phyloP scores from a whole-genome alignment of 2,329 filamentous ascomycete species.

The Talaromyces sp. region DNA sequence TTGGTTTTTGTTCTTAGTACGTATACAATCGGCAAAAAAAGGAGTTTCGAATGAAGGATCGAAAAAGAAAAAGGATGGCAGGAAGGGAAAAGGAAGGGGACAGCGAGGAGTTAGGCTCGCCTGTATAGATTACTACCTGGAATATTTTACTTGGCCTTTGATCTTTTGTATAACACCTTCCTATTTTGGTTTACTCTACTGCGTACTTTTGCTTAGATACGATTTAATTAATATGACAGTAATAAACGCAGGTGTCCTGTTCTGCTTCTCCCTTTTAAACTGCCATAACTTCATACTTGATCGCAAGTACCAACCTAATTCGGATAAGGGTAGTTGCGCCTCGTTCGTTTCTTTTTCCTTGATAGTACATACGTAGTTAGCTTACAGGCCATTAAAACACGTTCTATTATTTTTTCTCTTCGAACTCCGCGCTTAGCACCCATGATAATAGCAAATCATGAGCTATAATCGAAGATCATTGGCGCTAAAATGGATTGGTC shows the following conservation, averaged over 20 bases:
- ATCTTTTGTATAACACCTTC: background rate
- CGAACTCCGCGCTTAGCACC: slow-evolving; percentile 3
- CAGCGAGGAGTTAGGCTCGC: background rate
- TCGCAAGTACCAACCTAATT: slow-evolving; percentile 12
- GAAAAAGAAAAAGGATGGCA: background rate
- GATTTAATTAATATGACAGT: background rate
- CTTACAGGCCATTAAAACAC: background rate
- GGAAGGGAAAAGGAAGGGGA: background rate
- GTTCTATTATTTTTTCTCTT: background rate
- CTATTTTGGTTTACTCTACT: background rate
- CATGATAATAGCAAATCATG: slow-evolving; percentile 3
- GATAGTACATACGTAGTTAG: background rate
- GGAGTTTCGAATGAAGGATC: background rate
- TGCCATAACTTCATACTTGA: background rate
- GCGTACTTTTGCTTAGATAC: background rate
- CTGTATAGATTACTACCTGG: background rate
- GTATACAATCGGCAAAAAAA: background rate
- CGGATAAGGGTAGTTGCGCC: background rate
- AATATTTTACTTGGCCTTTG: background rate
- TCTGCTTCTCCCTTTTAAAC: background rate
- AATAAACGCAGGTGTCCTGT: background rate
- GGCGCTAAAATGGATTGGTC: slow-evolving; percentile 8
- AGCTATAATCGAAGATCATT: background rate
- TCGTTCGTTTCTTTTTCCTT: background rate
- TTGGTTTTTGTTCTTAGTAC: background rate